phyloP scores from a whole-genome alignment of 257 asterid genomes.

The Nicotiana paniculata region DNA sequence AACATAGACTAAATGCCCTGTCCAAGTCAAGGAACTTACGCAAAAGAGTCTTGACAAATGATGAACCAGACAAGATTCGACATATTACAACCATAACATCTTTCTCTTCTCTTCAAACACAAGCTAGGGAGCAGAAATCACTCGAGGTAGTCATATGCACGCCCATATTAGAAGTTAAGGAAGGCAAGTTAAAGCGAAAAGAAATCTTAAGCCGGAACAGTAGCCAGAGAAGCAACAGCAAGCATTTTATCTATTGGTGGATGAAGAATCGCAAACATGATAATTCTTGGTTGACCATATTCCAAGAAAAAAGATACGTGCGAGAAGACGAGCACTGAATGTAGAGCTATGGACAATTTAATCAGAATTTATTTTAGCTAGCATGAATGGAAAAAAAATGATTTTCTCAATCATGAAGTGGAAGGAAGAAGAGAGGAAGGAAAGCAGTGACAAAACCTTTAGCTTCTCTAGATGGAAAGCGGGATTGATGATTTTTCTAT shows the following conservation, averaged over 20 bases:
- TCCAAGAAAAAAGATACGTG: no score
- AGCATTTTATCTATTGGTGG: not conserved
- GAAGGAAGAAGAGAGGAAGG: not conserved
- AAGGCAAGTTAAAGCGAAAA: not conserved
- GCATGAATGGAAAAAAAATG: no score
- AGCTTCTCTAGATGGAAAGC: slow-evolving; percentile 3
- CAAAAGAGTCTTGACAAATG: not conserved
- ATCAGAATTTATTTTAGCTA: no score
- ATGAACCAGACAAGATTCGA: not conserved
- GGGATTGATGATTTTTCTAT: slow-evolving; percentile 38
- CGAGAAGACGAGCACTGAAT: no score
- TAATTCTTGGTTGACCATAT: not conserved
- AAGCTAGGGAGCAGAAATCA: not conserved
- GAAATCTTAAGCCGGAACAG: not conserved
- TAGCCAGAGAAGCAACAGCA: not conserved
- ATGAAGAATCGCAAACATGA: not conserved
- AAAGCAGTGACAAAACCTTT: not conserved
- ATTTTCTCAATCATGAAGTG: not conserved
- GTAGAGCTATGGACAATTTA: no score
- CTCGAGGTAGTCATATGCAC: not conserved
- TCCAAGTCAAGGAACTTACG: not conserved
- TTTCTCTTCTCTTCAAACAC: not conserved
- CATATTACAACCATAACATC: not conserved
- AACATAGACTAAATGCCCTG: not conserved
- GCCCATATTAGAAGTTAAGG: not conserved